Conservation (phyloP, 257 asterid species). For the Gardenia jasminoides region DNA sequence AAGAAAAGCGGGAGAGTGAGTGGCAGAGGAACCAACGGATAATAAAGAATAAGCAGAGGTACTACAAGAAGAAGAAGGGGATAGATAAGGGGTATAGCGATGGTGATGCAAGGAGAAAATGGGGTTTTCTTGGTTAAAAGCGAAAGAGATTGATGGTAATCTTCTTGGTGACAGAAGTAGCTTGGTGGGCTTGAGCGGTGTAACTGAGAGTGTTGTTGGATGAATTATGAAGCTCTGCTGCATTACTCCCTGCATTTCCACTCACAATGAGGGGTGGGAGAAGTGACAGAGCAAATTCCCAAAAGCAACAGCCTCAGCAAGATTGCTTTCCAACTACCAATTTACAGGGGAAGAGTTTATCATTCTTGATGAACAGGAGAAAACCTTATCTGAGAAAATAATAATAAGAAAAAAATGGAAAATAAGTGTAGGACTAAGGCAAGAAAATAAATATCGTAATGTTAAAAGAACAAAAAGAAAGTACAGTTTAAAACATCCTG, state of each 20-base stretch:
- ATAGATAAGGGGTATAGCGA: not conserved
- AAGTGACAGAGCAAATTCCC: not conserved
- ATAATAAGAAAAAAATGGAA: no score
- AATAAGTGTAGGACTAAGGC: no score
- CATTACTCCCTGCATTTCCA: conserved; percentile 17
- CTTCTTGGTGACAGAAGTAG: not conserved
- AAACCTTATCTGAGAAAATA: no score
- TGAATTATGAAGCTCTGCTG: conserved; percentile 17
- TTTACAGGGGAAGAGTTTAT: no score
- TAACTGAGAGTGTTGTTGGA: not conserved
- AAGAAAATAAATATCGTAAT: no score
- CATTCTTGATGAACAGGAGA: no score
- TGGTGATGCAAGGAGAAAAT: not conserved
- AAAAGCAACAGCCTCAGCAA: no score
- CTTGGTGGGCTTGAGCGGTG: conserved; percentile 1
- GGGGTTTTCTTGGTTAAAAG: conserved; percentile 8
- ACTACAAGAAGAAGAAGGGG: no score
- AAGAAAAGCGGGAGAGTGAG: conserved; percentile 3
- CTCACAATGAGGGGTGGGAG: not conserved
- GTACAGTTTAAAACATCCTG: no score
- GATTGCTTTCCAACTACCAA: no score
- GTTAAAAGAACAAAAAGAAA: no score
- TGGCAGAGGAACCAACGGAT: not conserved
- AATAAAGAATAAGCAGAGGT: not conserved
- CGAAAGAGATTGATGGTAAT: not conserved